Evolutionary conservation across 2,329 filamentous ascomycete species (phyloP).

Genomic region (Claviceps cyperi): DNA sequence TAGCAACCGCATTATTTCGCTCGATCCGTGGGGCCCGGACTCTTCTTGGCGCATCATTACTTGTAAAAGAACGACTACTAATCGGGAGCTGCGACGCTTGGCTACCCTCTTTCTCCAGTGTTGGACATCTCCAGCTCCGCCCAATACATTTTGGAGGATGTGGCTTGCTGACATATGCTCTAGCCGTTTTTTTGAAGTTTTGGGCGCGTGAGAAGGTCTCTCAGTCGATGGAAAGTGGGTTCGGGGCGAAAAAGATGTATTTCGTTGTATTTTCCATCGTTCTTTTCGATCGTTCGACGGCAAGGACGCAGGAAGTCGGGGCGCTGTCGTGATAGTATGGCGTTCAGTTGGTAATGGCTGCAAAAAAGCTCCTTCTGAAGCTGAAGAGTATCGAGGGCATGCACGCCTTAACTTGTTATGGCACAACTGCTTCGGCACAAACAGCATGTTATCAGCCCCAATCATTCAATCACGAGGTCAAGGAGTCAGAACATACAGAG

Average conservation of each 20-base stretch:
- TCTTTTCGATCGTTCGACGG: too few species aligned
- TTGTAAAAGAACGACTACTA: constrained; percentile 19
- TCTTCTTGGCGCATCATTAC: constrained; percentile 15
- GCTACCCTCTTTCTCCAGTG: constrained; percentile 12
- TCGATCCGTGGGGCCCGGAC: constrained; percentile 6
- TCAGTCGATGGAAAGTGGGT: background rate
- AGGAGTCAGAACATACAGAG: background rate
- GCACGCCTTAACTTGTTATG: background rate
- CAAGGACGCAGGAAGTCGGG: background rate
- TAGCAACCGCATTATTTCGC: constrained; percentile 12
- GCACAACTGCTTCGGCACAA: background rate
- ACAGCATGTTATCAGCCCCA: background rate
- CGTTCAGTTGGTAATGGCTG: background rate
- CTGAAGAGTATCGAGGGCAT: background rate
- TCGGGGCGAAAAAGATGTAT: background rate
- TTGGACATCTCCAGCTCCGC: constrained; percentile 1
- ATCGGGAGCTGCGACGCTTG: constrained; percentile 12
- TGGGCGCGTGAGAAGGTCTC: background rate
- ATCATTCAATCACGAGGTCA: background rate
- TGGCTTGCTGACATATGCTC: constrained; percentile 11
- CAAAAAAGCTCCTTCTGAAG: background rate
- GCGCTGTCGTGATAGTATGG: background rate
- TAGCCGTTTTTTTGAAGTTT: constrained; percentile 8
- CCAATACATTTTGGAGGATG: constrained; percentile 12
- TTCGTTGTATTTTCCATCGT: background rate